Evolutionary conservation across 176 grass and related monocot genomes (phyloP), one percentile per base, ranked within the genome.

Genomic region (Aegilops bicornis): DNA sequence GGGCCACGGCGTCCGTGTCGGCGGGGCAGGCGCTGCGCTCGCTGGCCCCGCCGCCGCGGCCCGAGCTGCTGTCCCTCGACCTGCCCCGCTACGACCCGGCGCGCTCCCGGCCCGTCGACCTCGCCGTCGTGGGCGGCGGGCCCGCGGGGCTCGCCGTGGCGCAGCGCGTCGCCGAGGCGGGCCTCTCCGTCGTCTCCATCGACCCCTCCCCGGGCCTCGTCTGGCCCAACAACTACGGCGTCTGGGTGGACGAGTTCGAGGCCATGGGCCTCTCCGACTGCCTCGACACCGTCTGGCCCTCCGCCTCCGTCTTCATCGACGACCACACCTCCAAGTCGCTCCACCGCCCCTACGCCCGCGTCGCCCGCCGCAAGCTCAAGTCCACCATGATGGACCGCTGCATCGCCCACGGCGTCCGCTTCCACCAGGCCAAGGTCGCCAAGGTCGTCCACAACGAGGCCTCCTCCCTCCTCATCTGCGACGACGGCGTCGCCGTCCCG

Each of bases 161-260:
- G 31, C 96, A 98, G 90, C 93, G 92, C 86, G 96, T 98, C 1
- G 91, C 93, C 2, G 91, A 94, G 89, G 91, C 91, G 3, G 96
- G 93, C 20, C 91, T 98, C 45, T 93, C 93, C 1, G 96, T 98
- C 25, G 95, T 93, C 87, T 81, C 86, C 89, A 92, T 98, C 77
- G 96, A 98, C 79, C 96, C 96, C 0, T 95, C 84, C 8, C 93
- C 91, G 54, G 88, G 84, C 15, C 69, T 98, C 29, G 91, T 95
- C 33, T 98, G 86, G 90, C 96, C 96, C 61, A 98, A 98, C 80
- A 98, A 98, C 67, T 98, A 98, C 84, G 96, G 93, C 66, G 96
- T 98, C 52, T 98, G 93, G 96, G 96, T 98, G 5, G 93, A 95
- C 75, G 93, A 98, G 86, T 95, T 98, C 65, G 96, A 98, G 43